Conservation (phyloP, 371 early-diverging fungal species). For the Syncephalastrum contaminatum region DNA sequence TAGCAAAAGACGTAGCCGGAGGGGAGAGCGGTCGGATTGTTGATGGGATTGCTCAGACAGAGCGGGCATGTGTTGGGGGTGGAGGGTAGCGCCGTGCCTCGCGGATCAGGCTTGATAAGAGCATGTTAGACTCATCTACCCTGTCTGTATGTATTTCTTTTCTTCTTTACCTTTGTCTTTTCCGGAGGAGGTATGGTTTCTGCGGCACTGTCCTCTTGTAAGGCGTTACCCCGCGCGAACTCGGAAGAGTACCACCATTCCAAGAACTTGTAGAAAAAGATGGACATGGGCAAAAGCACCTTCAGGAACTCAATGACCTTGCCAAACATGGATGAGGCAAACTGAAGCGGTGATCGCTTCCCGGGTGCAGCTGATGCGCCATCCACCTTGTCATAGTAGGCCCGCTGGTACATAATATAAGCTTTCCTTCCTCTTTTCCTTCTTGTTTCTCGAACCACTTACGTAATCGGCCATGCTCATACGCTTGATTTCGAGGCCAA, state of each 20-base stretch:
- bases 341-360: conserved; percentile 15
- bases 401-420: conserved; percentile 25
- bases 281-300: conserved; percentile 79
- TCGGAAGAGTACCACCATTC: conserved; percentile 95
- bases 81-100: conserved; percentile 72
- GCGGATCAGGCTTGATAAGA: conserved; percentile 63
- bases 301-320: conserved; percentile 72
- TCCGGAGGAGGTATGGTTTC: conserved; percentile 63
- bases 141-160: not conserved
- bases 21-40: conserved; percentile 82
- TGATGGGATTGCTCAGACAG: conserved; percentile 64
- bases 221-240: conserved; percentile 45
- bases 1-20: conserved; percentile 88
- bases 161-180: conserved; percentile 46
- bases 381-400: conserved; percentile 35
- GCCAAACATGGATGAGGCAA: conserved; percentile 33
- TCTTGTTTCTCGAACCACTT: conserved; percentile 24
- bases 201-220: conserved; percentile 30
- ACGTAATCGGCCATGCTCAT: conserved; percentile 83
- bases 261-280: conserved; percentile 90
- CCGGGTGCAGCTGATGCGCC: conserved; percentile 6
- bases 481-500: conserved; percentile 75
- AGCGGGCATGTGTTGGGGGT: conserved; percentile 79
- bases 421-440: not conserved
- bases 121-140: not conserved